A percentile compares a stretch with the other conserved stretches of the same genome.
phyloP scores from a whole-genome alignment of 2,329 filamentous ascomycete species.

The Cryphonectria radicalis region DNA sequence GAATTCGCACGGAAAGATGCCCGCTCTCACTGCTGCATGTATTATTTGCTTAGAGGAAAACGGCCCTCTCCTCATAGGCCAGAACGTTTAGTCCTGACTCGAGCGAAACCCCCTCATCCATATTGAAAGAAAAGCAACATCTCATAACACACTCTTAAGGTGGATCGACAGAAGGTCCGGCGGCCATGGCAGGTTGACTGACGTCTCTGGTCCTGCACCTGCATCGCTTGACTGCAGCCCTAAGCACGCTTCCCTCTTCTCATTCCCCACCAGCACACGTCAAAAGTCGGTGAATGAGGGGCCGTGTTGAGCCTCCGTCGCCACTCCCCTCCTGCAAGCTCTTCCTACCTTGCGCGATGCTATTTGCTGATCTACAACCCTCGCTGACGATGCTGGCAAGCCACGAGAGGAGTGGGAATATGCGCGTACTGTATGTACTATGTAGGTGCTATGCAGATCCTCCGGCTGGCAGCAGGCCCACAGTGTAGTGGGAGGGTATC shows the following conservation, averaged over 20 bases:
- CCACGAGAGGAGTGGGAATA: constrained; percentile 25
- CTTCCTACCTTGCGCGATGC: constrained; percentile 16
- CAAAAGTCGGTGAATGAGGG: constrained; percentile 29
- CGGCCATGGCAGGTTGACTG: background rate
- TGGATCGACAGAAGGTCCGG: background rate
- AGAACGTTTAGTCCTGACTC: background rate
- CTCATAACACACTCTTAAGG: background rate
- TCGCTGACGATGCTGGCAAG: constrained; percentile 19
- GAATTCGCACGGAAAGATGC: background rate
- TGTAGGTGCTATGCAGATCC: background rate
- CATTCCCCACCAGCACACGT: constrained; percentile 19
- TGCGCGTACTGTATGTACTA: constrained; percentile 1
- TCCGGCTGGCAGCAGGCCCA: background rate
- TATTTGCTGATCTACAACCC: constrained; percentile 20
- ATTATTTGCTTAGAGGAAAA: background rate
- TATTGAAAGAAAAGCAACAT: background rate
- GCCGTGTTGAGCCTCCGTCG: constrained; percentile 20
- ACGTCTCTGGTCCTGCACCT: background rate
- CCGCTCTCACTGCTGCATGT: background rate
- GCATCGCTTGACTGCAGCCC: constrained; percentile 6
- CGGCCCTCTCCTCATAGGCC: background rate
- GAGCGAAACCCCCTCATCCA: background rate
- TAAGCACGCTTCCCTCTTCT: background rate
- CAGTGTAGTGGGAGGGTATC: background rate
- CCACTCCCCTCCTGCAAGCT: constrained; percentile 23